Percentiles rank a stretch among this genome's conserved stretches.
phyloP scores from a whole-genome alignment of 129 eudicot genomes.

The Solidago caesia region DNA sequence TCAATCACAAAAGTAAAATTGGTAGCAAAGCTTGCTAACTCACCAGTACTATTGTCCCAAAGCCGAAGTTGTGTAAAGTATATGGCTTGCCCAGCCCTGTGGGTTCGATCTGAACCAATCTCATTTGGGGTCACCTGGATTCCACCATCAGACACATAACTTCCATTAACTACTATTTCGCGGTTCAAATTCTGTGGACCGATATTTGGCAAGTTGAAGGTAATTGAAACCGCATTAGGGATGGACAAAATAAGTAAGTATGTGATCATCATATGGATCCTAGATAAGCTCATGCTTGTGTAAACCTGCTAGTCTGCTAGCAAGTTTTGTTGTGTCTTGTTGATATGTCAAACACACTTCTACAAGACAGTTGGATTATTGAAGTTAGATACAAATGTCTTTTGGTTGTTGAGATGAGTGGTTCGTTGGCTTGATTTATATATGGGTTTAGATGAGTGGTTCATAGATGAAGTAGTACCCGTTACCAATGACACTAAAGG shows the following conservation, averaged over 20 bases:
- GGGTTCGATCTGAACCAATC: neutral
- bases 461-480: too few relatives aligned
- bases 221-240: slow-evolving; percentile 25
- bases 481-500: too few relatives aligned
- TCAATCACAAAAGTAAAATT: slow-evolving; percentile 18
- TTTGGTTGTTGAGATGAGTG: too few relatives aligned
- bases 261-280: neutral
- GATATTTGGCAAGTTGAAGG: slow-evolving; percentile 24
- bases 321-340: too few relatives aligned
- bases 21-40: slow-evolving; percentile 21
- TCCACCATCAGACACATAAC: slow-evolving; percentile 23
- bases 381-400: too few relatives aligned
- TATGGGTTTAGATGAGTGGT: too few relatives aligned
- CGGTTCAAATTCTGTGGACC: neutral
- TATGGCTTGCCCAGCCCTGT: slow-evolving; percentile 9
- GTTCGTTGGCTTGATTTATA: too few relatives aligned
- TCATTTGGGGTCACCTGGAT: slow-evolving; percentile 22
- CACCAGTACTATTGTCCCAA: slow-evolving; percentile 27
- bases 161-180: neutral
- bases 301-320: too few relatives aligned
- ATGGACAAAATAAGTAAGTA: slow-evolving; percentile 3
- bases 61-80: slow-evolving; percentile 21
- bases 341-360: too few relatives aligned
- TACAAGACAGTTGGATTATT: too few relatives aligned
- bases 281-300: too few relatives aligned